Base-by-base conservation (phyloP, 768 basidiomycete genomes). In the Sistotremastrum suecicum region DNA sequence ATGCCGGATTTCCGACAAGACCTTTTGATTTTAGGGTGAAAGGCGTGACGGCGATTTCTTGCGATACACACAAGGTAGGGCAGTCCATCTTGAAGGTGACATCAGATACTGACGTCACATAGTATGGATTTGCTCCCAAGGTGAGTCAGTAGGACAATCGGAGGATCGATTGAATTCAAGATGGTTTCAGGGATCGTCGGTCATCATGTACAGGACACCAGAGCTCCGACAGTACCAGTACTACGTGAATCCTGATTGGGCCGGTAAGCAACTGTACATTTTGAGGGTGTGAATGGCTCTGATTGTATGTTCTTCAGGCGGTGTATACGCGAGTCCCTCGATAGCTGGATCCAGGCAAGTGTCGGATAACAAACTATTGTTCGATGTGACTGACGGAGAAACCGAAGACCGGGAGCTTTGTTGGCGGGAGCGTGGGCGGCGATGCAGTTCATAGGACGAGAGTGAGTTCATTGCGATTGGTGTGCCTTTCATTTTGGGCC, bases 341-440 rank as follows among this genome's bases (percentile, higher is more conserved):
- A 66, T 95, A 54, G 83, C 91, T 42, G 91, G 91, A 7, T 92
- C 90, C 45, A 74, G 89, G 88, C 90, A 55, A 50, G 73, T 54
- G 0, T 20, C 45, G 12, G 20, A 20, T 20, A 20, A 20, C 20
- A 20, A 20, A 20, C 20, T 20, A 20, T 20, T 20, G 20, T 20
- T 20, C 47, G 48, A 46, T 49, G 20, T 20, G 50, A 20, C 20
- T 20, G 31, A 37, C 29, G 32, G 12, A 39, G 36, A 41, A 29
- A 36, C 44, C 43, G 32, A 53, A 88, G 92, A 36, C 87, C 92
- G 0, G 95, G 94, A 5, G 80, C 91, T 0, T 66, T 97, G 50
- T 82, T 99, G 49, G 94, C 94, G 29, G 94, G 87, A 40, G 80
- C 90, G 31, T 99, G 91, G 90, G 94, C 94, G 5, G 89, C 90